These are phyloP conservation scores for Chenopodium formosanum DNA, from an alignment of 148 eudicot species.

Conservation along the genomic window DNA sequence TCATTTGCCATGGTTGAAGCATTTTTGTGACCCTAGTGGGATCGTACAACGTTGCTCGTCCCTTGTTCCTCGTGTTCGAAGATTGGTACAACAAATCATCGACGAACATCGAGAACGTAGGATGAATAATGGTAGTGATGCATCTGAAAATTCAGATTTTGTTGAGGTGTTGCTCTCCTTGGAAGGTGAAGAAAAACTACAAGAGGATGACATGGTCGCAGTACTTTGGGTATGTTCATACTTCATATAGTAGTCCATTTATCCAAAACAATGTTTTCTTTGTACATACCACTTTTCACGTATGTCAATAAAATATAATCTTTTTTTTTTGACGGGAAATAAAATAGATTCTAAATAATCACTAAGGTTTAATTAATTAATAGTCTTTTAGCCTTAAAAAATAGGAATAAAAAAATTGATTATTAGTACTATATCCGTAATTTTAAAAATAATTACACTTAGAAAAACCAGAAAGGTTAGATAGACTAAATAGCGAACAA, in stretches of 20 bases:
- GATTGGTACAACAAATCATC: slow-evolving; percentile 40
- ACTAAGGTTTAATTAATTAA: not conserved
- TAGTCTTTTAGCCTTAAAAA: not conserved
- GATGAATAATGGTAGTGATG: not conserved
- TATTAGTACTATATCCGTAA: too few species aligned
- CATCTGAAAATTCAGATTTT: slow-evolving; percentile 33
- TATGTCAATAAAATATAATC: not conserved
- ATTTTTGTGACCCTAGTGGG: slow-evolving; percentile 45
- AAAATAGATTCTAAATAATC: not conserved
- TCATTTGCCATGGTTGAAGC: slow-evolving; percentile 51
- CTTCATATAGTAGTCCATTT: not conserved
- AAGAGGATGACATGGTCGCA: slow-evolving; percentile 49
- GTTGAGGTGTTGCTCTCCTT: slow-evolving; percentile 58
- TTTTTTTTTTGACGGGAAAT: too few species aligned
- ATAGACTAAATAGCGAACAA: too few species aligned
- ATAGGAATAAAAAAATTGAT: too few species aligned
- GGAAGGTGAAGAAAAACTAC: slow-evolving; percentile 50
- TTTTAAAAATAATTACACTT: too few species aligned
- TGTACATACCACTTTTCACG: not conserved
- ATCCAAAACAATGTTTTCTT: not conserved
- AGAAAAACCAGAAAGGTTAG: too few species aligned
- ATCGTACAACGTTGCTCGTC: slow-evolving; percentile 34
- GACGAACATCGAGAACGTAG: slow-evolving; percentile 31
- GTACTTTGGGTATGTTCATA: slow-evolving; percentile 42
- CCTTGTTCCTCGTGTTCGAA: slow-evolving; percentile 50